These are phyloP conservation scores for Fusarium mexicanum DNA, from an alignment of 2,329 filamentous ascomycete genomes.

Conservation along the genomic window DNA sequence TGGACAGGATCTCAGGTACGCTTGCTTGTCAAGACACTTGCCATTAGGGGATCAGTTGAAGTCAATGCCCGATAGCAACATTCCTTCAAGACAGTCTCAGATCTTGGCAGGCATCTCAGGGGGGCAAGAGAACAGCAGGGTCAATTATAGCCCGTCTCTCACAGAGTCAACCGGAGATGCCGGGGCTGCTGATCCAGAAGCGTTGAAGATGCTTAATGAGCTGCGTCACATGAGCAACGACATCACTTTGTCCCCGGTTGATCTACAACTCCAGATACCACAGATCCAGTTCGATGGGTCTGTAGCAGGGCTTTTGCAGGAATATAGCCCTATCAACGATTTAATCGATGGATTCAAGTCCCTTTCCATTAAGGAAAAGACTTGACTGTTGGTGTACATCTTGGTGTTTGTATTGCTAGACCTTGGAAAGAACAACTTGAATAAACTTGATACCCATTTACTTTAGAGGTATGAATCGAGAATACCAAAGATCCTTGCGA, in stretches of 20 bases:
- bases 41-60: not conserved
- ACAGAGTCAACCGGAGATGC: not conserved
- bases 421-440: fast-evolving
- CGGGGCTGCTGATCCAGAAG: not conserved
- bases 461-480: no score
- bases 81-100: not conserved
- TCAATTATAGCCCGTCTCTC: not conserved
- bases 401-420: not conserved
- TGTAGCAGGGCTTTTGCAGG: not conserved
- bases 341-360: not conserved
- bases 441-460: not conserved
- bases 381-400: fast-evolving
- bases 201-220: not conserved
- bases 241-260: fast-evolving
- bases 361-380: not conserved
- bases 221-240: not conserved
- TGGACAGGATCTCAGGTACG: not conserved
- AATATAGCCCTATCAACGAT: not conserved
- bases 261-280: not conserved
- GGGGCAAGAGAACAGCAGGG: not conserved
- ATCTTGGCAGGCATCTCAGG: not conserved
- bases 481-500: no score
- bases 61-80: no score
- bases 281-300: not conserved
- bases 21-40: not conserved